These are phyloP conservation scores for Irpex sp. DNA, from an alignment of 1,284 basidiomycete genomes.

Conservation along the genomic window DNA sequence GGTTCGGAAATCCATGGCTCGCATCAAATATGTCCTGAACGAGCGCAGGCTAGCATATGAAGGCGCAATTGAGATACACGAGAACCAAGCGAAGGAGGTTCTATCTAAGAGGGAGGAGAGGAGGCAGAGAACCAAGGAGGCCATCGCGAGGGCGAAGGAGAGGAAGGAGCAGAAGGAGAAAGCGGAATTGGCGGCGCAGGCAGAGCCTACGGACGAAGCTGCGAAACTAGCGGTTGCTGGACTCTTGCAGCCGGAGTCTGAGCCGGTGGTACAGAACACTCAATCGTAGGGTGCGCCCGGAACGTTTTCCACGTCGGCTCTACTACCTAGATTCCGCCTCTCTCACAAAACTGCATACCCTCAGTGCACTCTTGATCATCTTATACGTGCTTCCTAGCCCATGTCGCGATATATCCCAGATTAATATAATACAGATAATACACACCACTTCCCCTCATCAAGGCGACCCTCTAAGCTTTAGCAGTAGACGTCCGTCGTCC, in stretches of 20 bases:
- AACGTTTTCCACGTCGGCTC: neutral
- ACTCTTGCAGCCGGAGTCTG: slow-evolving; percentile 16
- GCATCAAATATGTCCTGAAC: slow-evolving; percentile 91
- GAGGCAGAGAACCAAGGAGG: slow-evolving; percentile 1
- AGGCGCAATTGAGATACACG: slow-evolving; percentile 46
- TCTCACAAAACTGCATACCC: too few relatives aligned
- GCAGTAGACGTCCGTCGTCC: neutral
- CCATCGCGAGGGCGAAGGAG: slow-evolving; percentile 9
- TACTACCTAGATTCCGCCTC: neutral
- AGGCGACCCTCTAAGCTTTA: neutral
- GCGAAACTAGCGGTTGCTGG: slow-evolving; percentile 21
- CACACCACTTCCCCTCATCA: slow-evolving; percentile 5
- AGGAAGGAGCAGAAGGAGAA: slow-evolving; percentile 15
- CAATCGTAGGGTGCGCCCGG: neutral
- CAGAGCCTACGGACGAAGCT: slow-evolving; percentile 13
- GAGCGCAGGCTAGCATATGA: slow-evolving; percentile 86
- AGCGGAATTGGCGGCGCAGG: slow-evolving; percentile 16
- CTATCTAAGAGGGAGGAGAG: slow-evolving; percentile 9
- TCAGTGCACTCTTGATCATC: too few relatives aligned
- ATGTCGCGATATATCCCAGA: neutral
- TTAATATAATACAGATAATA: slow-evolving; percentile 9
- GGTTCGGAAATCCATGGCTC: slow-evolving; percentile 95
- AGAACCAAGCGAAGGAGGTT: slow-evolving; percentile 20
- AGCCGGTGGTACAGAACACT: neutral
- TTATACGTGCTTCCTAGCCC: too few relatives aligned